Evolutionary conservation across 1,284 basidiomycete species (phyloP).

Genomic region (Ustilago sp.): DNA sequence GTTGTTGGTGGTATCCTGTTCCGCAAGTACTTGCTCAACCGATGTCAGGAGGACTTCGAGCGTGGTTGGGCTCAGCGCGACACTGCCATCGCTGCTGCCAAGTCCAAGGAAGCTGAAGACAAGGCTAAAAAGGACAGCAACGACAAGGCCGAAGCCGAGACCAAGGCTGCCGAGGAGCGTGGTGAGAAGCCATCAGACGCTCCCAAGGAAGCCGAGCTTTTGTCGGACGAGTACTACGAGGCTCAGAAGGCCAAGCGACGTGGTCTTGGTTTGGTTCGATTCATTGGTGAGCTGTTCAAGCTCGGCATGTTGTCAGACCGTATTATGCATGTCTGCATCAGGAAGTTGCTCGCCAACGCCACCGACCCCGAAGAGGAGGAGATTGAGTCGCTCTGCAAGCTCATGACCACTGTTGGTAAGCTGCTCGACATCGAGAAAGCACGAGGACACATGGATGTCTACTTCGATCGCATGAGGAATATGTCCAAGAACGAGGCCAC

Average conservation of each 20-base stretch:
- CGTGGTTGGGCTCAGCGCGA: slow-evolving; percentile 78
- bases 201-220: slow-evolving; percentile 72
- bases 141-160: slow-evolving; percentile 71
- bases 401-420: slow-evolving; percentile 87
- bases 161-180: slow-evolving; percentile 75
- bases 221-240: slow-evolving; percentile 96
- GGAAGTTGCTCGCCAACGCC: slow-evolving; percentile 90
- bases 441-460: slow-evolving; percentile 86
- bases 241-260: slow-evolving; percentile 96
- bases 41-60: slow-evolving; percentile 96
- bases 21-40: slow-evolving; percentile 89
- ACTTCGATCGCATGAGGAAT: slow-evolving; percentile 89
- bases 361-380: slow-evolving; percentile 97
- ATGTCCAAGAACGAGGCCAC: slow-evolving; percentile 78
- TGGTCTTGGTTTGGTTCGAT: slow-evolving; percentile 94
- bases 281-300: slow-evolving; percentile 98
- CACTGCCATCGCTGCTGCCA: slow-evolving; percentile 73
- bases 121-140: slow-evolving; percentile 73
- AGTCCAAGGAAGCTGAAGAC: slow-evolving; percentile 74
- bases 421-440: slow-evolving; percentile 82
- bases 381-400: slow-evolving; percentile 93
- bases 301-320: slow-evolving; percentile 91
- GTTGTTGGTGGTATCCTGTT: slow-evolving; percentile 86
- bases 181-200: slow-evolving; percentile 64
- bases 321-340: slow-evolving; percentile 96